Evolutionary conservation across 345 rosid species (phyloP), one percentile per base, ranked within the genome.

Genomic region (Camelina hispida): DNA sequence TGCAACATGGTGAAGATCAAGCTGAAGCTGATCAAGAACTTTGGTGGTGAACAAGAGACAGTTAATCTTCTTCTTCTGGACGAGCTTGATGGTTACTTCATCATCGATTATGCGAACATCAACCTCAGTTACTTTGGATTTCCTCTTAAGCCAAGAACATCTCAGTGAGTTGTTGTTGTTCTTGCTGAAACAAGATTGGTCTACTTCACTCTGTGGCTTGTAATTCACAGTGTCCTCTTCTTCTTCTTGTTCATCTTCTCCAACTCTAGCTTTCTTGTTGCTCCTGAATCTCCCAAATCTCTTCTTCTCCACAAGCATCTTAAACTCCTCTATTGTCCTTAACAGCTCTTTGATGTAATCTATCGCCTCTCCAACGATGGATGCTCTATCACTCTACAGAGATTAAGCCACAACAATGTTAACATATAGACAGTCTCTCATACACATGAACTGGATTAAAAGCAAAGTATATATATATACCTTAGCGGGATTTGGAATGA

Each of bases 141-240:
- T 93, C 82, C 94, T 86, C 82, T 88, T 88, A 1, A 92, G 88
- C 97, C 96, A 90, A 12, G 94, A 90, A 83, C 89, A 86, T 76
- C 94, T 86, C 76, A 86, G 62, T 13, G 91, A 71, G 47, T 56
- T 73, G 54, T 68, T 73, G 30, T 38, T 73, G 7, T 73, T 73
- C 54, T 78, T 75, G 71, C 68, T 84, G 66, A 76, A 84, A 48
- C 84, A 78, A 58, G 77, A 66, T 12, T 83, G 84, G 56, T 86
- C 81, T 37, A 86, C 85, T 35, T 71, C 86, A 0, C 66, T 43
- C 66, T 81, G 77, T 62, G 83, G 83, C 6, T 73, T 64, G 79
- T 72, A 40, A 70, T 74, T 75, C 73, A 81, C 88, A 32, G 71
- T 82, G n/a, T 59, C 80, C 6, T 59, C 78, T 42, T 85, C 85